A percentile compares a stretch with the other conserved stretches of the same genome.
phyloP scores from a whole-genome alignment of 1,284 basidiomycete species.

The Melampsora allii-populina region DNA sequence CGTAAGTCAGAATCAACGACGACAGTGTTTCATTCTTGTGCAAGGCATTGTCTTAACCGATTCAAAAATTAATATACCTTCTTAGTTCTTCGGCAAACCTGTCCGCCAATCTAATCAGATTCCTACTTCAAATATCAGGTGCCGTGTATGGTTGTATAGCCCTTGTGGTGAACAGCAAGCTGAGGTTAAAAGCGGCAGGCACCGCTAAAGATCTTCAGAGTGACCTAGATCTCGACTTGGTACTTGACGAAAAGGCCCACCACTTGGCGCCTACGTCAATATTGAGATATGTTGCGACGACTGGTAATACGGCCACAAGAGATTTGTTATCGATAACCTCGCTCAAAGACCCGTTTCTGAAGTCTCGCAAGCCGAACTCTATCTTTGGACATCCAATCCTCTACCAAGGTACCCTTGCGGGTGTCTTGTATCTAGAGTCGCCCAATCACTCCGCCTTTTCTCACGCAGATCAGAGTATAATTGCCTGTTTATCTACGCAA shows the following conservation, averaged over 20 bases:
- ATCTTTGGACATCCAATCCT: not conserved
- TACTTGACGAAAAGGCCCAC: not conserved
- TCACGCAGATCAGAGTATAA: not conserved
- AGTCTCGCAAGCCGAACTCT: not conserved
- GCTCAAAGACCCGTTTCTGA: not conserved
- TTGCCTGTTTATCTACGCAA: not conserved
- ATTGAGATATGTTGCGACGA: not conserved
- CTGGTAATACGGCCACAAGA: not conserved
- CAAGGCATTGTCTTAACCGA: not conserved
- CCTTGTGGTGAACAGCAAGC: not conserved
- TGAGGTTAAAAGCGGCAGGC: not conserved
- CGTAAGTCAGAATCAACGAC: not conserved
- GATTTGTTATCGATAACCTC: not conserved
- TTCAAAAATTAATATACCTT: not conserved
- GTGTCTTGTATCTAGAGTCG: not conserved
- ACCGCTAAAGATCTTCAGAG: not conserved
- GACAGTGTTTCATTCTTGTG: not conserved
- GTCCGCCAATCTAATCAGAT: not conserved
- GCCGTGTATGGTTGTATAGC: constrained; percentile 1
- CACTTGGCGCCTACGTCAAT: not conserved
- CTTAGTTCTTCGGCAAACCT: not conserved
- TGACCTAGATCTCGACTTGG: not conserved
- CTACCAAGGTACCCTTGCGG: not conserved
- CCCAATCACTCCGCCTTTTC: not conserved
- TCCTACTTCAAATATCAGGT: not conserved